Base-by-base conservation (phyloP, 2,329 filamentous ascomycete genomes). In the Basipetospora sp. region DNA sequence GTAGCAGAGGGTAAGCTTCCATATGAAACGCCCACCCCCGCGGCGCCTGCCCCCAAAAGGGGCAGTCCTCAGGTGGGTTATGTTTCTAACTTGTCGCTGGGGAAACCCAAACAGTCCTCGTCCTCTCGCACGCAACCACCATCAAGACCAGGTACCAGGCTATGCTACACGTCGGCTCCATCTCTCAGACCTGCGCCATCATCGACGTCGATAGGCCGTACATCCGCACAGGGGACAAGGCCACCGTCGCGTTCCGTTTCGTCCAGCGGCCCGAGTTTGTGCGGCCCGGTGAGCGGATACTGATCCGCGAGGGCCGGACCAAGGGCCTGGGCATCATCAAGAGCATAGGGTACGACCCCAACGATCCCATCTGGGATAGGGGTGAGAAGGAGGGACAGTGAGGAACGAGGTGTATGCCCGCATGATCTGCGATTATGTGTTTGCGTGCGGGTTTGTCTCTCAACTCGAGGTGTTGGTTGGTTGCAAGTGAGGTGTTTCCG, bases 91-190 rank as follows among this genome's bases (percentile, higher is more conserved):
- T n/a, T n/a, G n/a, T n/a, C n/a, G n/a, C n/a, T n/a, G n/a, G n/a
- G n/a, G n/a, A n/a, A n/a, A n/a, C n/a, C 6, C 6, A 25, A 25
- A 25, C 41, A 77, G 90, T 98, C 1, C 68, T 98, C 16, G 96
- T 98, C 47, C 68, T 98, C 5, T 92, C 83, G 4, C 90, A 98
- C 51, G 86, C 88, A 0, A 98, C 90, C 0, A 98, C 90, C 31
- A 98, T 98, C 57, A 90, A 93, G 58, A 85, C 78, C 1, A 88
- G 86, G 50, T 98, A 98, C 47, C 90, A 98, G 62, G 90, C 90
- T 1, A 98, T 96, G 87, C 69, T 98, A 16, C 90, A 98, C 50
- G 87, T 98, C 4, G 90, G 90, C 0, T 83, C 90, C 0, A 82
- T 98, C 31, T 85, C 81, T 29, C 90, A 98, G 60, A 98, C 90